These are phyloP conservation scores for Rhizophora mangle DNA, from an alignment of 345 rosid species.

Conservation along the genomic window DNA sequence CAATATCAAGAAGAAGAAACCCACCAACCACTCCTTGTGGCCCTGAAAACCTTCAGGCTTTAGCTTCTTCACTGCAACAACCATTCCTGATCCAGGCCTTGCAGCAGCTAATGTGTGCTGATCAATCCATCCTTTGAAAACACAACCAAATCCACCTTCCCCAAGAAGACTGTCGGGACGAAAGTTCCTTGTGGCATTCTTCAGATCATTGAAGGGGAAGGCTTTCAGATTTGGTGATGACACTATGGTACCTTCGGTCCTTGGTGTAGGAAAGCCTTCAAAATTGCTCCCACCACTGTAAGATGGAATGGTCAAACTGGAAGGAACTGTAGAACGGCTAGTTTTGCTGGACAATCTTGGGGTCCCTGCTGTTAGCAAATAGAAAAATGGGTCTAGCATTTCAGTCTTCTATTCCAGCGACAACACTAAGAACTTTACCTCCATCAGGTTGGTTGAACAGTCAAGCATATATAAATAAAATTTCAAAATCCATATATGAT, in stretches of 20 bases:
- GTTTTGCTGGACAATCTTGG: constrained; percentile 69
- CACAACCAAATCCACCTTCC: constrained; percentile 96
- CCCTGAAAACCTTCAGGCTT: constrained; percentile 97
- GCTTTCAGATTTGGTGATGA: constrained; percentile 85
- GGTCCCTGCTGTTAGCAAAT: constrained; percentile 40
- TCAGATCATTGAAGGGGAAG: constrained; percentile 70
- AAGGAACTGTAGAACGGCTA: constrained; percentile 63
- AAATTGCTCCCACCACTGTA: constrained; percentile 46
- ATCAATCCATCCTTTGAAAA: constrained; percentile 96
- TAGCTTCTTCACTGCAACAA: constrained; percentile 92
- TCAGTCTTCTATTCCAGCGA: not conserved
- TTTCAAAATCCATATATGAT: too few species aligned
- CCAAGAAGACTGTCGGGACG: constrained; percentile 88
- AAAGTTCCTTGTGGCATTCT: constrained; percentile 85
- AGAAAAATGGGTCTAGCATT: constrained; percentile 5
- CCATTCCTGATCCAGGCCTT: constrained; percentile 85
- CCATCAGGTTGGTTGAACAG: too few species aligned
- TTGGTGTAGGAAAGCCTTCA: constrained; percentile 66
- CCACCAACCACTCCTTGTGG: constrained; percentile 98
- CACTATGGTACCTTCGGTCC: constrained; percentile 89
- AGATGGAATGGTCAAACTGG: constrained; percentile 61
- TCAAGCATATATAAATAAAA: too few species aligned
- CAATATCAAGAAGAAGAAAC: constrained; percentile 9
- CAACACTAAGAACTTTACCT: too few species aligned
- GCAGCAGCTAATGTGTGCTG: constrained; percentile 61